Conservation (phyloP, 352 stramenopile species). For the Phytophthora hybrid region DNA sequence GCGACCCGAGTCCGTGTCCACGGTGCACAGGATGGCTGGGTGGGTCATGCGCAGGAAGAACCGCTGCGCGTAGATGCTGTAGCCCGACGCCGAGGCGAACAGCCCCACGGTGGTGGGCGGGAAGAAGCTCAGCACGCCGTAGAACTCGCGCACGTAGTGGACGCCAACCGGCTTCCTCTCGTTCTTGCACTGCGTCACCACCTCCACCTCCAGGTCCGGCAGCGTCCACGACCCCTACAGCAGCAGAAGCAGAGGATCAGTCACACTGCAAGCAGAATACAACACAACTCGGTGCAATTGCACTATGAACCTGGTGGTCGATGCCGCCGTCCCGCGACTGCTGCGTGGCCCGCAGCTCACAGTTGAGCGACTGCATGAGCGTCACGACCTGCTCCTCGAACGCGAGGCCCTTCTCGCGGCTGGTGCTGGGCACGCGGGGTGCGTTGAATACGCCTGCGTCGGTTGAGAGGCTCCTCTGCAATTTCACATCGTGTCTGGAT, state of each 20-base stretch:
- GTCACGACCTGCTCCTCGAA: constrained; percentile 72
- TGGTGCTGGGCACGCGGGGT: constrained; percentile 8
- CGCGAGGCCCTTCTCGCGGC: constrained; percentile 57
- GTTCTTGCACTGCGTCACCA: constrained; percentile 88
- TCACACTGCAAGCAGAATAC: neutral
- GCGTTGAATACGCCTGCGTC: neutral
- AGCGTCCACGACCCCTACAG: constrained; percentile 69
- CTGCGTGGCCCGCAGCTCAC: constrained; percentile 63
- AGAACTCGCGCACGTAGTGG: constrained; percentile 75
- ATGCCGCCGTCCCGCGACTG: constrained; percentile 77
- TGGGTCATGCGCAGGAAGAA: constrained; percentile 77
- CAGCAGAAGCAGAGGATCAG: neutral
- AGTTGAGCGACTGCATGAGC: constrained; percentile 64
- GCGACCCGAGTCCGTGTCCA: constrained; percentile 41
- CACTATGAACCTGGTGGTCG: constrained; percentile 57
- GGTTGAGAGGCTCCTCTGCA: constrained; percentile 19
- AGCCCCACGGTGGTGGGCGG: constrained; percentile 57
- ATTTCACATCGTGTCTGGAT: neutral
- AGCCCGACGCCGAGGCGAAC: constrained; percentile 79
- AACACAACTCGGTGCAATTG: neutral
- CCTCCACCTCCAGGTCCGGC: constrained; percentile 64
- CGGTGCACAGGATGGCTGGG: constrained; percentile 65
- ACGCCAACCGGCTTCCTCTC: constrained; percentile 75
- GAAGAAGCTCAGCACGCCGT: constrained; percentile 68
- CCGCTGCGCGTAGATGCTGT: constrained; percentile 80